Base-by-base conservation (phyloP, 2,329 filamentous ascomycete species). In the Pseudogymnoascus sp. region DNA sequence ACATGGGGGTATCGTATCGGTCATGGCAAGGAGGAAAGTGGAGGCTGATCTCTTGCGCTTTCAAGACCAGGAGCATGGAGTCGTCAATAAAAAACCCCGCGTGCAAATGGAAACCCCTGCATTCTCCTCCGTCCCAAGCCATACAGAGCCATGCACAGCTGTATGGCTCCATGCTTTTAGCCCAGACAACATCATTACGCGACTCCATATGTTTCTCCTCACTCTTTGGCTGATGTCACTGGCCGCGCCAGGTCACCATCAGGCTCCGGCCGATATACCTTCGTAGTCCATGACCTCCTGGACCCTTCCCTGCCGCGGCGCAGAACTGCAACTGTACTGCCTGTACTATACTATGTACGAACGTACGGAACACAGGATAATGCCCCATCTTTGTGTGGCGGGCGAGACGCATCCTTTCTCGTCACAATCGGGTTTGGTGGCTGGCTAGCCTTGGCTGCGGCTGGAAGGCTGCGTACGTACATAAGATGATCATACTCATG, bases 131-230 rank as follows among this genome's bases (percentile, higher is more conserved):
- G 44, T 34, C 50, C 25, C 50, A 56, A 28, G 34, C 50, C 50
- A 56, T 56, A 56, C 50, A 18, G 50, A 56, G 50, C 50, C 50
- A 34, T 56, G 50, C 50, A 34, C 28, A 56, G 25, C 25, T 56
- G 50, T 56, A 56, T 56, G 50, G 50, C 50, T 56, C 50, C 50
- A 56, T 56, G 50, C 50, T 21, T 56, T 56, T 56, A 56, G 50
- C 50, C 50, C 50, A 56, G 34, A 56, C 28, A 56, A 12, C 28
- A 56, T 34, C 50, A 56, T 56, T 56, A 56, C 50, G 50, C 50
- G 50, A 56, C 50, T 56, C 50, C 50, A 18, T 56, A 34, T 34
- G 50, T 56, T 56, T 56, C 50, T 56, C 50, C 46, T 56, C 46
- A 31, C n/a, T 50, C 46, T 56, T 12, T 56, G 46, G 25, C 46